Evolutionary conservation across 352 stramenopile species (phyloP), one percentile per base, ranked within the genome.

Genomic region (Pythium myriotylum): DNA sequence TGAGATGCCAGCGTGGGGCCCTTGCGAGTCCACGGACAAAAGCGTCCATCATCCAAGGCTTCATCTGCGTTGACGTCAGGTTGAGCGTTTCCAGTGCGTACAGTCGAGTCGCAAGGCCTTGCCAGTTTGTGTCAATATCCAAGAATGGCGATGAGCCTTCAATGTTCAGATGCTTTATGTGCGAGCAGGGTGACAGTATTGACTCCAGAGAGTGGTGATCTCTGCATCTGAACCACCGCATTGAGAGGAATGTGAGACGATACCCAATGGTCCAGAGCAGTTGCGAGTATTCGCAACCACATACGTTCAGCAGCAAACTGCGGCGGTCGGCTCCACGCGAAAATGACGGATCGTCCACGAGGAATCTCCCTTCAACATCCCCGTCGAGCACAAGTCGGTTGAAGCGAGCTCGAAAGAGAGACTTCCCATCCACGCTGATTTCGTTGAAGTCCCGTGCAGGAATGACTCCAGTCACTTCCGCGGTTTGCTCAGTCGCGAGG

Each of bases 381-480:
- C 37, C 47, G 39, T 64, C 56, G 2, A 64, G 47, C 6, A 52
- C 42, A 5, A 57, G 27, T 13, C 56, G 56, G 10, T 22, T 52
- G 16, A 64, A 64, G 5, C 56, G 56, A 5, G 17, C 26, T 4
- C 42, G 35, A 23, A 64, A 27, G 2, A 64, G 3, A 0, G 35
- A n/a, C 3, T 23, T 32, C 3, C 24, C 47, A 19, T 52, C 37
- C 17, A 64, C 37, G 0, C 20, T 13, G 26, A 64, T n/a, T 16
- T 64, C 22, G 24, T 24, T n/a, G 19, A 60, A 22, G 9, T 26
- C n/a, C 24, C 5, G 16, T 16, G 35, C n/a, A 5, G 26, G 12
- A 3, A 60, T 22, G 27, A 33, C 22, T 7, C 40, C 27, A 17
- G 10, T 10, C 5, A 19, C 16, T 45, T 40, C 22, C 10, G 27